phyloP scores from a whole-genome alignment of 352 stramenopile species.

The Globisporangium ultimum region DNA sequence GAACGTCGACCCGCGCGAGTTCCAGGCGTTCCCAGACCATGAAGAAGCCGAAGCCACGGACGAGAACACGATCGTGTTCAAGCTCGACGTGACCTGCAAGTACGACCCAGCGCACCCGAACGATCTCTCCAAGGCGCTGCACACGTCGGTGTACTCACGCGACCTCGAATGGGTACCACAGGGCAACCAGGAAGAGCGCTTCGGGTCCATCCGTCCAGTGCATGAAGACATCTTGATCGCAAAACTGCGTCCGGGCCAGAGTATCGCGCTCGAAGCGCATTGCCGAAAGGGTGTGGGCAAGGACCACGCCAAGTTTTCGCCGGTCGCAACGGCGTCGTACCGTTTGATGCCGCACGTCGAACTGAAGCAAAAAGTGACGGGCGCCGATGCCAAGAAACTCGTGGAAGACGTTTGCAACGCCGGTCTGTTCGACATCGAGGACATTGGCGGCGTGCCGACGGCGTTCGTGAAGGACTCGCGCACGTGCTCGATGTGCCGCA shows the following conservation, averaged over 20 bases:
- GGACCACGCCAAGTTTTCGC: slow-evolving; percentile 98
- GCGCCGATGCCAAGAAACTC: slow-evolving; percentile 55
- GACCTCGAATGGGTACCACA: slow-evolving; percentile 97
- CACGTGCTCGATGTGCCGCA: slow-evolving; percentile 95
- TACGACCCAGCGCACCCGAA: slow-evolving; percentile 63
- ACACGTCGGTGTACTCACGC: slow-evolving; percentile 85
- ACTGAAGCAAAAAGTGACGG: slow-evolving; percentile 60
- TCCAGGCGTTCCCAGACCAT: slow-evolving; percentile 83
- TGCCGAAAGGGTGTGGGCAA: slow-evolving; percentile 94
- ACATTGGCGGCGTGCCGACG: slow-evolving; percentile 66
- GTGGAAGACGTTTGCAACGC: slow-evolving; percentile 70
- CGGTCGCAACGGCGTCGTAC: slow-evolving; percentile 95
- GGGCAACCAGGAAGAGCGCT: slow-evolving; percentile 93
- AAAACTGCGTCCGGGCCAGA: slow-evolving; percentile 95
- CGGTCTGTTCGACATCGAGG: slow-evolving; percentile 91
- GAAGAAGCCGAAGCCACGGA: slow-evolving; percentile 91
- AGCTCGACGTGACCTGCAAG: slow-evolving; percentile 91
- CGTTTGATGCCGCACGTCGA: slow-evolving; percentile 87
- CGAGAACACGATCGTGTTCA: slow-evolving; percentile 96
- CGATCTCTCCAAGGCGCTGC: slow-evolving; percentile 18
- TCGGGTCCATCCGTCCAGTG: slow-evolving; percentile 82
- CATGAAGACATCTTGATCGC: slow-evolving; percentile 96
- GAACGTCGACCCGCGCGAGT: slow-evolving; percentile 81
- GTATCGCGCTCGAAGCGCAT: slow-evolving; percentile 95
- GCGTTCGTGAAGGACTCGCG: slow-evolving; percentile 84